Evolutionary conservation across 2,329 filamentous ascomycete species (phyloP).

Genomic region (Exserohilum rostratum): DNA sequence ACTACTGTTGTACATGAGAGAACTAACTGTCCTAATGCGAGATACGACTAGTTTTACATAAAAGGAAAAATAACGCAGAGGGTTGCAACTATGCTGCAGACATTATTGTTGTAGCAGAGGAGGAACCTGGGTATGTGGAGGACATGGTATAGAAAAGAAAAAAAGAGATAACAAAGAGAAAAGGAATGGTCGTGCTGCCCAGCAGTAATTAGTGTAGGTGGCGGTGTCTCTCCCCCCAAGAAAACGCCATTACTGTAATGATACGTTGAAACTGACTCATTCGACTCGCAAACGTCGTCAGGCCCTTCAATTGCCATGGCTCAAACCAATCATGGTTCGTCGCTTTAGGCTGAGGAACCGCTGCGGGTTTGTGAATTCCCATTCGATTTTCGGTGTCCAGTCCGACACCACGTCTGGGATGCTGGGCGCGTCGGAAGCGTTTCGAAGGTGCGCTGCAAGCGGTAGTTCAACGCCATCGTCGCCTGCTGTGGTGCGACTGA

Average conservation of each 20-base stretch:
- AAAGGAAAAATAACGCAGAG: not conserved
- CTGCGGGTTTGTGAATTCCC: slow-evolving; percentile 25
- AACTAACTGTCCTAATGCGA: no score
- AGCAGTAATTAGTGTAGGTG: slow-evolving; percentile 5
- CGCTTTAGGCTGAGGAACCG: slow-evolving; percentile 29
- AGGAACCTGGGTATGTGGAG: slow-evolving; percentile 2
- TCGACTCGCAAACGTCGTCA: not conserved
- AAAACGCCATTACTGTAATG: slow-evolving; percentile 1
- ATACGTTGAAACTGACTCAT: not conserved
- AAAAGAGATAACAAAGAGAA: not conserved
- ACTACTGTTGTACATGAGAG: no score
- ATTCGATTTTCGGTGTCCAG: slow-evolving; percentile 29
- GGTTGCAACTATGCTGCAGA: not conserved
- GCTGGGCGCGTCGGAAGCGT: slow-evolving; percentile 21
- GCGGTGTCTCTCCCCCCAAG: not conserved
- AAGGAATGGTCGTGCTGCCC: not conserved
- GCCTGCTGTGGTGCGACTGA: slow-evolving; percentile 4
- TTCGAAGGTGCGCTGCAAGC: slow-evolving; percentile 10
- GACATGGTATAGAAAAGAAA: not conserved
- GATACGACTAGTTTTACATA: no score
- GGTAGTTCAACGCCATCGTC: not conserved
- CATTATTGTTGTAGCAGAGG: not conserved
- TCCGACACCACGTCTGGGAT: slow-evolving; percentile 23
- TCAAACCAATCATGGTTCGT: slow-evolving; percentile 16
- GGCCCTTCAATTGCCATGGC: not conserved